phyloP scores from a whole-genome alignment of 306 rosid species.

The Acacia melanoxylon region DNA sequence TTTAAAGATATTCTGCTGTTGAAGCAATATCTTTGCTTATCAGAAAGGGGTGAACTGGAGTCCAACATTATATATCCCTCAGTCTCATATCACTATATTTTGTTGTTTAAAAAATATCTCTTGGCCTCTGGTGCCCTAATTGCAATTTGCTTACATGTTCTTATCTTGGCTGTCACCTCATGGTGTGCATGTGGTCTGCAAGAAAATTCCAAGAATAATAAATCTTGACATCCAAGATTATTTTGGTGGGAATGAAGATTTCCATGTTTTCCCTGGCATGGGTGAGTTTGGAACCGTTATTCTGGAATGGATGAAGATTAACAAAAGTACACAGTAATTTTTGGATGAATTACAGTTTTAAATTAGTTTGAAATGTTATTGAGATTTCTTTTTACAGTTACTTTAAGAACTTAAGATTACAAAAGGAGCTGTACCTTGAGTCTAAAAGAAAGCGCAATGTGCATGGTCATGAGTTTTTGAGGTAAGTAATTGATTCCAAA shows the following conservation, averaged over 20 bases:
- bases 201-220: slow-evolving; percentile 85
- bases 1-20: slow-evolving; percentile 65
- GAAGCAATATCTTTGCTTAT: slow-evolving; percentile 79
- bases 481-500: not conserved
- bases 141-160: not conserved
- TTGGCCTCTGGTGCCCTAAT: not conserved
- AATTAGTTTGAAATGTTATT: slow-evolving; percentile 6
- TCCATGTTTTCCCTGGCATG: not conserved
- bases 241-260: slow-evolving; percentile 13
- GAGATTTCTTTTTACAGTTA: not conserved
- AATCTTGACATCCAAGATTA: slow-evolving; percentile 93
- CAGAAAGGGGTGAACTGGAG: slow-evolving; percentile 92
- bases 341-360: slow-evolving; percentile 33
- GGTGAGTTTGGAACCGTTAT: not conserved
- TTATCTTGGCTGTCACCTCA: slow-evolving; percentile 73
- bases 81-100: slow-evolving; percentile 47
- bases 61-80: slow-evolving; percentile 90
- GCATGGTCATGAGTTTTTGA: not conserved
- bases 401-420: not conserved
- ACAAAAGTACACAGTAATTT: slow-evolving; percentile 16
- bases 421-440: not conserved
- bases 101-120: not conserved
- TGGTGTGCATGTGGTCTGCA: slow-evolving; percentile 89
- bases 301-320: not conserved
- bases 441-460: not conserved